Percentiles rank a stretch among this genome's conserved stretches.
phyloP scores from a whole-genome alignment of 257 asterid species.

The Lantana camara region DNA sequence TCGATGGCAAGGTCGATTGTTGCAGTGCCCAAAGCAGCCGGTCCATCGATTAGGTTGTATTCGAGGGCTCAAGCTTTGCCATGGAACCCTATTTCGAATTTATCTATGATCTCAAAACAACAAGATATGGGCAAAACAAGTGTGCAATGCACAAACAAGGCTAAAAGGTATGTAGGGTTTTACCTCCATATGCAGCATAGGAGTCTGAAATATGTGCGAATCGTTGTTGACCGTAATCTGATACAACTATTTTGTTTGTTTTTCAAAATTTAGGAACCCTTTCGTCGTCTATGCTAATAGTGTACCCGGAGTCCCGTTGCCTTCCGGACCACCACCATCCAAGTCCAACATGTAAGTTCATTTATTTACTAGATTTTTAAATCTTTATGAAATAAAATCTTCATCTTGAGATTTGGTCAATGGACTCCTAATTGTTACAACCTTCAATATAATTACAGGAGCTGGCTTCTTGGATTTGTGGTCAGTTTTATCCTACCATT shows the following conservation, averaged over 20 bases:
- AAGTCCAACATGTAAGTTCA: slow-evolving; percentile 42
- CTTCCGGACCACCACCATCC: slow-evolving; percentile 57
- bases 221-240: background rate
- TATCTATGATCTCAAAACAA: slow-evolving; percentile 26
- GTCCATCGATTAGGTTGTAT: background rate
- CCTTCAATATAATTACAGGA: slow-evolving; percentile 40
- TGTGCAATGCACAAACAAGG: background rate
- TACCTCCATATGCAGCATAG: background rate
- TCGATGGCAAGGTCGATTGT: slow-evolving; percentile 33
- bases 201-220: background rate
- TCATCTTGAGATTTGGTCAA: background rate
- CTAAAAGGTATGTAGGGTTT: slow-evolving; percentile 18
- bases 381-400: background rate
- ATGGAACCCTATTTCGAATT: slow-evolving; percentile 43
- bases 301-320: slow-evolving; percentile 52
- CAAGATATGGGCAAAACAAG: slow-evolving; percentile 12
- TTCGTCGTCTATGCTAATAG: slow-evolving; percentile 36
- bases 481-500: slow-evolving; percentile 60
- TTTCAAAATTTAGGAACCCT: slow-evolving; percentile 34
- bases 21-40: slow-evolving; percentile 12
- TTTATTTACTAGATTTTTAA: background rate
- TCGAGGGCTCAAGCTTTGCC: slow-evolving; percentile 26
- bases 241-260: background rate
- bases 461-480: slow-evolving; percentile 70
- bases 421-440: background rate